phyloP scores from a whole-genome alignment of 2,329 filamentous ascomycete genomes.

The Cladosporium sp. region DNA sequence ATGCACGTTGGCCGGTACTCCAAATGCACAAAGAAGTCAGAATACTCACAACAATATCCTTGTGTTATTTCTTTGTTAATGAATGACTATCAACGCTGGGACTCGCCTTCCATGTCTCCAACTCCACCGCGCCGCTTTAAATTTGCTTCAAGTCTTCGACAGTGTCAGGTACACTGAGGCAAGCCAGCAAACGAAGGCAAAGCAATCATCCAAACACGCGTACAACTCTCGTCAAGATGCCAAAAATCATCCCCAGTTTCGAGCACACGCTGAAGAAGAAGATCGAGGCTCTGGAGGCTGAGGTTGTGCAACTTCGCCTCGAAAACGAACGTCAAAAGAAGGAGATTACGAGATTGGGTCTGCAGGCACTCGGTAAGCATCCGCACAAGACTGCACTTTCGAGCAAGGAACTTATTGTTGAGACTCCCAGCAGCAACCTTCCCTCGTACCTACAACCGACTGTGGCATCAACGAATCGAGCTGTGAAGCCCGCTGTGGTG shows the following conservation, averaged over 20 bases:
- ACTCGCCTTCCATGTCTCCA: not conserved
- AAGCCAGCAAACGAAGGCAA: not conserved
- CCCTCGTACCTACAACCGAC: not conserved
- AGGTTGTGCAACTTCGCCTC: not conserved
- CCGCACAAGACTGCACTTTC: not conserved
- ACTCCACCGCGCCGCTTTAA: not conserved
- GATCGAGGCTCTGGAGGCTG: not conserved
- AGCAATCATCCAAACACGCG: not conserved
- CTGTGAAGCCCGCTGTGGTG: not conserved
- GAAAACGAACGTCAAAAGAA: not conserved
- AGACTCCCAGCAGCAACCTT: not conserved
- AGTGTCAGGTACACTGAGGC: not conserved
- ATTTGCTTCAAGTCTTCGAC: not conserved
- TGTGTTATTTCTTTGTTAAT: not conserved
- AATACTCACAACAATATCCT: not conserved
- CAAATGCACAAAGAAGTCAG: not conserved
- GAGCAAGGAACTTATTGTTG: not conserved
- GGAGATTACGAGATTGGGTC: not conserved
- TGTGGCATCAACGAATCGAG: not conserved
- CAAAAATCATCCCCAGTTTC: not conserved
- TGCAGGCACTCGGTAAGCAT: not conserved
- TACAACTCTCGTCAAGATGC: not conserved
- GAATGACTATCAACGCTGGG: not conserved
- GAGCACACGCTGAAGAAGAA: not conserved
- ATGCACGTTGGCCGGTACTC: not conserved